phyloP scores from a whole-genome alignment of 75 land plant species.

The Sequoiadendron giganteum region DNA sequence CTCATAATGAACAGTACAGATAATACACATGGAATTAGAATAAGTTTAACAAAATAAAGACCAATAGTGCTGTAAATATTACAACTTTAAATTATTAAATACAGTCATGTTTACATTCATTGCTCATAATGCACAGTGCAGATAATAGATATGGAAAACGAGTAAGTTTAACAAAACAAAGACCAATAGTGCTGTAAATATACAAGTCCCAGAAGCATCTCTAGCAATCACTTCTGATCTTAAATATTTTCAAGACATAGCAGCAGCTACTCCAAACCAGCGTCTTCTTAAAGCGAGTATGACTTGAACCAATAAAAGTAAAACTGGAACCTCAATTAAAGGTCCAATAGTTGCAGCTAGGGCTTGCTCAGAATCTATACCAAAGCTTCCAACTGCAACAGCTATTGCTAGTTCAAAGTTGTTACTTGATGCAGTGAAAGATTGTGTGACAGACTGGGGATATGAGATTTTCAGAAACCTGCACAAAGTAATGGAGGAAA shows the following conservation, averaged over 20 bases:
- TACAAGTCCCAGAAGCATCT: neutral
- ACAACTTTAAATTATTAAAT: neutral
- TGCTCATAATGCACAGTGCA: neutral
- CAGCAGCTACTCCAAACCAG: conserved; percentile 10
- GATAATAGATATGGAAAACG: neutral
- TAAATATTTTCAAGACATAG: neutral
- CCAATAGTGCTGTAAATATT: neutral
- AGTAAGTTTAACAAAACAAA: neutral
- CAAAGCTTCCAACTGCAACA: conserved; percentile 45
- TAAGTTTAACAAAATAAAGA: neutral
- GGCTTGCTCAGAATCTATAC: conserved; percentile 41
- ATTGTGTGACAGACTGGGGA: conserved; percentile 33
- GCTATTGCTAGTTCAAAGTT: conserved; percentile 57
- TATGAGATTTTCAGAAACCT: conserved; percentile 30
- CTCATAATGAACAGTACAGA: neutral
- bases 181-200: neutral
- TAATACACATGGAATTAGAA: neutral
- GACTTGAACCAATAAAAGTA: conserved; percentile 29
- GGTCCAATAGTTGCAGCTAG: conserved; percentile 48
- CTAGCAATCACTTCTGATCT: neutral
- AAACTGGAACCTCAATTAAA: conserved; percentile 36
- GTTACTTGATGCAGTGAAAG: conserved; percentile 43
- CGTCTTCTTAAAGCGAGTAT: neutral
- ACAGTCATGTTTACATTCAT: neutral
- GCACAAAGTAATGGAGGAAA: conserved; percentile 25